A percentile compares a stretch with the other conserved stretches of the same genome.
Evolutionary conservation across 495 filamentous ascomycete species (phyloP).

Genomic region (Tuber calosporum): DNA sequence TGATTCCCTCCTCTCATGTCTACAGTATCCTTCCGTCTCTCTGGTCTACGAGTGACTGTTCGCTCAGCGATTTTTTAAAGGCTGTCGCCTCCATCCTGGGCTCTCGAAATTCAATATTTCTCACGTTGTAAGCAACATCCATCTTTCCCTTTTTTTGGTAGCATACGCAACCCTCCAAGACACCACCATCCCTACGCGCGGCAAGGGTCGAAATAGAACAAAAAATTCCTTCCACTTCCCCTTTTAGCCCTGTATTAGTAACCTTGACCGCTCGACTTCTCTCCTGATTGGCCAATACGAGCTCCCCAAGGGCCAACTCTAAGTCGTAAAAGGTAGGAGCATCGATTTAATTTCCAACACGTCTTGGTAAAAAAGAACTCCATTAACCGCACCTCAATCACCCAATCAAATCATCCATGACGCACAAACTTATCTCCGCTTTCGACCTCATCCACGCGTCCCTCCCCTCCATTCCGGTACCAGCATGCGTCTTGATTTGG

Average conservation of each 20-base stretch:
- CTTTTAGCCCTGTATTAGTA: slow-evolving; percentile 9
- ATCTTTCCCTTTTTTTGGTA: slow-evolving; percentile 28
- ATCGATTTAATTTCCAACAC: neutral
- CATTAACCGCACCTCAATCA: neutral
- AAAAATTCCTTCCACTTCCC: slow-evolving; percentile 9
- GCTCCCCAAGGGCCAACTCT: neutral
- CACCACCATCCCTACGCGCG: slow-evolving; percentile 27
- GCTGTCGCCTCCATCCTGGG: neutral
- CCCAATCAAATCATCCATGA: neutral
- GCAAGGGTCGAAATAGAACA: slow-evolving; percentile 21
- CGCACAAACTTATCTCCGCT: neutral
- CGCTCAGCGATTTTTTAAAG: neutral
- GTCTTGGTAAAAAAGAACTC: neutral
- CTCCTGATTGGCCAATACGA: neutral
- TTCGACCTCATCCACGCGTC: slow-evolving; percentile 2
- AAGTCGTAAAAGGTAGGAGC: neutral
- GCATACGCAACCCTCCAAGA: slow-evolving; percentile 36
- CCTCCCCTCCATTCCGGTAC: neutral
- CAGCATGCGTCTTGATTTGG: no score
- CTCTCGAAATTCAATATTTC: neutral
- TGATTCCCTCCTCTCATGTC: slow-evolving; percentile 11
- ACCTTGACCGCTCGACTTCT: neutral
- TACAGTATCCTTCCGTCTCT: neutral
- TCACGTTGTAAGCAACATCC: neutral
- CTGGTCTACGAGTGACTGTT: neutral